Conservation (phyloP, 148 eudicot genomes). For the Spergularia bocconei region DNA sequence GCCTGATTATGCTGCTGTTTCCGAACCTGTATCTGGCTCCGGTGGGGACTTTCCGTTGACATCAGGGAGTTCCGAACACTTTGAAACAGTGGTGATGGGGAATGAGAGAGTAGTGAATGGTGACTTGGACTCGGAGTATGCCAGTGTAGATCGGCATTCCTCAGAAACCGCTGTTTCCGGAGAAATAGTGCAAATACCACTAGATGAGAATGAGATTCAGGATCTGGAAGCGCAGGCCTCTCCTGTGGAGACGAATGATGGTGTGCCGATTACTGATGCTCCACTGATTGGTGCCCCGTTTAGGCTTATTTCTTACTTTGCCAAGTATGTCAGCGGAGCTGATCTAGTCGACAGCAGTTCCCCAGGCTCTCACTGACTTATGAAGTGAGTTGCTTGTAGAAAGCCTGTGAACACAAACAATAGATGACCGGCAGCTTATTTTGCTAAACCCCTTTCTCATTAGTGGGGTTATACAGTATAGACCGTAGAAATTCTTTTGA, state of each 20-base stretch:
- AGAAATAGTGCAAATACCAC: constrained; percentile 79
- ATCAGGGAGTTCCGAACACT: constrained; percentile 23
- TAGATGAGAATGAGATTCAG: constrained; percentile 48
- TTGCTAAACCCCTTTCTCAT: background rate
- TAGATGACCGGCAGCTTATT: background rate
- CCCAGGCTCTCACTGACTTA: constrained; percentile 13
- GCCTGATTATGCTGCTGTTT: constrained; percentile 26
- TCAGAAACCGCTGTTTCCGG: constrained; percentile 44
- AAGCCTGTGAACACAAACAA: background rate
- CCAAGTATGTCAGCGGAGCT: constrained; percentile 89
- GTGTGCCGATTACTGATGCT: constrained; percentile 66
- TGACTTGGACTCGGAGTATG: constrained; percentile 23
- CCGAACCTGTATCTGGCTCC: constrained; percentile 30
- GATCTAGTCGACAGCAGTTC: constrained; percentile 60
- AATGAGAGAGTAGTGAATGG: constrained; percentile 28
- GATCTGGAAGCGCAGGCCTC: constrained; percentile 29
- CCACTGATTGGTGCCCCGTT: constrained; percentile 94
- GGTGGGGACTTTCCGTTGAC: constrained; percentile 27
- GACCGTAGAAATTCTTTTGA: background rate
- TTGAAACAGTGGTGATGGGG: constrained; percentile 29
- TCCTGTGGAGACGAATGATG: constrained; percentile 23
- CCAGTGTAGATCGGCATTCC: constrained; percentile 26
- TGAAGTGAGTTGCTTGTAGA: background rate
- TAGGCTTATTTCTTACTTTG: constrained; percentile 74
- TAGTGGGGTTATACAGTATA: background rate